These are phyloP conservation scores for Penicillium sclerotiorum DNA, from an alignment of 2,329 filamentous ascomycete species.

Conservation along the genomic window DNA sequence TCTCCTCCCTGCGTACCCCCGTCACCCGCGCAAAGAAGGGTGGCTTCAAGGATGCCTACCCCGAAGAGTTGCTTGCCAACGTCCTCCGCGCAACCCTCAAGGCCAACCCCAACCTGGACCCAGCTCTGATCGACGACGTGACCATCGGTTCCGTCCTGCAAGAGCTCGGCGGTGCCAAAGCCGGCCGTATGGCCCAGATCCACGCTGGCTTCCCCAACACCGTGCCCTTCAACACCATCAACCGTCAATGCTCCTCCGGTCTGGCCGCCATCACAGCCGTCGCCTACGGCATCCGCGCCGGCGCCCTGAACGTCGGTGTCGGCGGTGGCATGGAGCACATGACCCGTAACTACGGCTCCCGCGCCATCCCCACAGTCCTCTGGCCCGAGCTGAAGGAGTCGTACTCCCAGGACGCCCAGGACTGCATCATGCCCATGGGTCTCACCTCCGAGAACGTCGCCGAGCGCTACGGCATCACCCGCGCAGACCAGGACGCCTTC, in stretches of 20 bases:
- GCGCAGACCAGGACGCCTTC: slow-evolving; percentile 81
- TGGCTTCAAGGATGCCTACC: slow-evolving; percentile 81
- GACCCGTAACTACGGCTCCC: slow-evolving; percentile 83
- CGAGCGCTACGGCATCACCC: slow-evolving; percentile 69
- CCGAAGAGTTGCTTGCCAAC: slow-evolving; percentile 77
- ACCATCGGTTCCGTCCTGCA: slow-evolving; percentile 86
- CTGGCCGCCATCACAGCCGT: slow-evolving; percentile 76
- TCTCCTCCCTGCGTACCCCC: slow-evolving; percentile 87
- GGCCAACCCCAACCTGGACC: slow-evolving; percentile 72
- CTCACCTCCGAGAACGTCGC: slow-evolving; percentile 89
- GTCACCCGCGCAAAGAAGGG: slow-evolving; percentile 83
- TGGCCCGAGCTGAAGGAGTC: slow-evolving; percentile 74
- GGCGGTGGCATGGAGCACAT: slow-evolving; percentile 95
- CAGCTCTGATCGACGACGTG: slow-evolving; percentile 73
- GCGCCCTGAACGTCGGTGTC: slow-evolving; percentile 72
- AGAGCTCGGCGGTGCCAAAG: slow-evolving; percentile 87
- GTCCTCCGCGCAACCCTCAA: slow-evolving; percentile 69
- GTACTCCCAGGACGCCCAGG: slow-evolving; percentile 67
- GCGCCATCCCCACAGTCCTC: slow-evolving; percentile 79
- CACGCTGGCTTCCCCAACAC: slow-evolving; percentile 75
- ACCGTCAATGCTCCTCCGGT: slow-evolving; percentile 80
- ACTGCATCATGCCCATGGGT: slow-evolving; percentile 95
- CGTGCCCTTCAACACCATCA: slow-evolving; percentile 81
- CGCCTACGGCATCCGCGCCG: slow-evolving; percentile 73
- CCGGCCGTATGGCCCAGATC: slow-evolving; percentile 85